A percentile compares a stretch with the other conserved stretches of the same genome.
Conservation (phyloP, 345 rosid genomes). For the Gossypium bickii region DNA sequence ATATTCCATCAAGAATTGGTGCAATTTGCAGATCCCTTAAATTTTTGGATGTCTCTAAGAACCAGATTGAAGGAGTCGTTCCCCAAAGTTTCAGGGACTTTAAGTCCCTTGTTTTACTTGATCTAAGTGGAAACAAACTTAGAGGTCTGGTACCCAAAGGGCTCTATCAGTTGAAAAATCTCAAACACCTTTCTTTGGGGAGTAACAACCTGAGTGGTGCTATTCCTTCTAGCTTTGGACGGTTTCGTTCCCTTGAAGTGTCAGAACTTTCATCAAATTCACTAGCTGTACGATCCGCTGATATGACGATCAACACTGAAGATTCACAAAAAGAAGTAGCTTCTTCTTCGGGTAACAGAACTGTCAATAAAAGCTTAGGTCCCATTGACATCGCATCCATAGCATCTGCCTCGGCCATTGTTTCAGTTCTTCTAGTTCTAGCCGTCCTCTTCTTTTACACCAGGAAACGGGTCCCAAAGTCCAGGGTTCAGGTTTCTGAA, state of each 20-base stretch:
- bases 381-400: conserved; percentile 61
- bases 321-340: conserved; percentile 29
- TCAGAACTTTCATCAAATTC: conserved; percentile 37
- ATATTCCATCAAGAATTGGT: conserved; percentile 43
- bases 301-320: conserved; percentile 21
- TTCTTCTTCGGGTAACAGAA: conserved; percentile 13
- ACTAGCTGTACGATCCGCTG: conserved; percentile 37
- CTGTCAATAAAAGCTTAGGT: conserved; percentile 23
- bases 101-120: conserved; percentile 42
- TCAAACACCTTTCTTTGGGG: conserved; percentile 41
- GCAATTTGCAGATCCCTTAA: conserved; percentile 45
- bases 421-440: conserved; percentile 49
- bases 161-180: conserved; percentile 35
- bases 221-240: conserved; percentile 40
- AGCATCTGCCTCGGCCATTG: conserved; percentile 53
- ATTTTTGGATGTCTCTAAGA: conserved; percentile 47
- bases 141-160: conserved; percentile 43
- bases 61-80: conserved; percentile 42
- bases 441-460: conserved; percentile 43
- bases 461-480: conserved; percentile 33
- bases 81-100: conserved; percentile 40
- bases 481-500: conserved; percentile 30
- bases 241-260: conserved; percentile 26
- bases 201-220: conserved; percentile 44
- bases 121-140: conserved; percentile 50